A percentile compares a stretch with the other conserved stretches of the same genome.
phyloP scores from a whole-genome alignment of 176 grass and related monocot species.

The Aegilops tauschii region DNA sequence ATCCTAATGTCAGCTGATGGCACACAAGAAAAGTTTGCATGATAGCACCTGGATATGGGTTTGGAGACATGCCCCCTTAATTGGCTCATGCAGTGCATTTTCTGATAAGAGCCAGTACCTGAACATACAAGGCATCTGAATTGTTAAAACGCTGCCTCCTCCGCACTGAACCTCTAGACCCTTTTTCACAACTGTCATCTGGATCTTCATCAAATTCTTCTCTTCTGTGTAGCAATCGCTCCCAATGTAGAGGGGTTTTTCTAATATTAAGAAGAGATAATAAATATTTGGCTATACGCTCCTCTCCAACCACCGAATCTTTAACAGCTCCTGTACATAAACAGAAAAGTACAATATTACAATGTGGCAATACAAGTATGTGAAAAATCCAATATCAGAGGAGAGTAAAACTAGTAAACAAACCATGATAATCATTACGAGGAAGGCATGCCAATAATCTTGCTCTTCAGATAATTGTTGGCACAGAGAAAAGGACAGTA shows the following conservation, averaged over 20 bases:
- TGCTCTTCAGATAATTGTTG: neutral
- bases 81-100: neutral
- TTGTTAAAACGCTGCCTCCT: conserved; percentile 43
- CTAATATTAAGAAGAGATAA: conserved; percentile 89
- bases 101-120: conserved; percentile 51
- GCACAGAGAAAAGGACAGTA: neutral
- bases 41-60: neutral
- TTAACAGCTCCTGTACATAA: conserved; percentile 76
- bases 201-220: conserved; percentile 31
- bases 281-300: conserved; percentile 84
- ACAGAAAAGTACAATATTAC: neutral
- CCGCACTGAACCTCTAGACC: conserved; percentile 31
- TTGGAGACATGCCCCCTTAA: neutral
- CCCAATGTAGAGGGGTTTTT: conserved; percentile 90
- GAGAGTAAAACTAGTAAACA: neutral
- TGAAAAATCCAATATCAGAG: neutral
- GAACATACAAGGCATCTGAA: conserved; percentile 69
- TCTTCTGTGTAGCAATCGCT: conserved; percentile 45
- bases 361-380: conserved; percentile 12
- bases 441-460: neutral
- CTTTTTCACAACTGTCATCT: conserved; percentile 5
- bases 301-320: conserved; percentile 92
- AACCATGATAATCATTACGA: neutral
- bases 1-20: neutral
- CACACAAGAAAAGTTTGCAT: neutral